These are phyloP conservation scores for Exserohilum turcica DNA, from an alignment of 2,329 filamentous ascomycete genomes.

Conservation along the genomic window DNA sequence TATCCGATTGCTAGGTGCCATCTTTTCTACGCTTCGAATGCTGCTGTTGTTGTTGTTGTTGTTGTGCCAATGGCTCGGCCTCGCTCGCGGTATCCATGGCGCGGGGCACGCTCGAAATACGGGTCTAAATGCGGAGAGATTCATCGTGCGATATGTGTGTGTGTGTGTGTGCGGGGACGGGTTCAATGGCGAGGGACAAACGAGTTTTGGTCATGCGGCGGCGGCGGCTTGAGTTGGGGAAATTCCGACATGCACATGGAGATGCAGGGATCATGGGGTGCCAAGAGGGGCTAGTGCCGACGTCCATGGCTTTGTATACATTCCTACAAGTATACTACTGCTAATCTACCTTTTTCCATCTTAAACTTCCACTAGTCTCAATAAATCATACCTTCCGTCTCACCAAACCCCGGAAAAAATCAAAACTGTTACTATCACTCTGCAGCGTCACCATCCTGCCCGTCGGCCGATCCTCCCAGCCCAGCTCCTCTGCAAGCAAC, in stretches of 20 bases:
- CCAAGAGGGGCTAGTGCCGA: constrained; percentile 7
- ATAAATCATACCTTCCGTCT: constrained; percentile 71
- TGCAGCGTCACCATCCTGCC: constrained; percentile 83
- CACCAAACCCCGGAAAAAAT: constrained; percentile 89
- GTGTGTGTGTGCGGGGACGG: too few relatives aligned
- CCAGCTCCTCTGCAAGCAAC: constrained; percentile 81
- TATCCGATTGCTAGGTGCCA: too few relatives aligned
- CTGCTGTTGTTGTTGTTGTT: too few relatives aligned
- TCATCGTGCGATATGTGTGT: constrained; percentile 29
- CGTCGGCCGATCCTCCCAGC: constrained; percentile 71
- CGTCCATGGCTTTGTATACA: too few relatives aligned
- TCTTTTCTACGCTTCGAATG: too few relatives aligned
- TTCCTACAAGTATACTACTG: too few relatives aligned
- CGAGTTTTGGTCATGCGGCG: too few relatives aligned
- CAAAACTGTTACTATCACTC: constrained; percentile 97
- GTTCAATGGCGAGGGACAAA: too few relatives aligned
- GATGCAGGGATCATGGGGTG: constrained; percentile 1
- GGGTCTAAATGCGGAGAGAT: constrained; percentile 32
- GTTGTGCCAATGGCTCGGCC: constrained; percentile 10
- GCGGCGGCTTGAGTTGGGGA: neutral
- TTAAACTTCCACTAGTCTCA: too few relatives aligned
- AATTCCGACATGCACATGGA: constrained; percentile 1
- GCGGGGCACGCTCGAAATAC: constrained; percentile 25
- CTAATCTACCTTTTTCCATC: too few relatives aligned
- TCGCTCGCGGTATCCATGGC: constrained; percentile 15